A percentile compares a stretch with the other conserved stretches of the same genome.
Evolutionary conservation across 2,329 filamentous ascomycete genomes (phyloP).

Genomic region (Nigrospora sphaerica): DNA sequence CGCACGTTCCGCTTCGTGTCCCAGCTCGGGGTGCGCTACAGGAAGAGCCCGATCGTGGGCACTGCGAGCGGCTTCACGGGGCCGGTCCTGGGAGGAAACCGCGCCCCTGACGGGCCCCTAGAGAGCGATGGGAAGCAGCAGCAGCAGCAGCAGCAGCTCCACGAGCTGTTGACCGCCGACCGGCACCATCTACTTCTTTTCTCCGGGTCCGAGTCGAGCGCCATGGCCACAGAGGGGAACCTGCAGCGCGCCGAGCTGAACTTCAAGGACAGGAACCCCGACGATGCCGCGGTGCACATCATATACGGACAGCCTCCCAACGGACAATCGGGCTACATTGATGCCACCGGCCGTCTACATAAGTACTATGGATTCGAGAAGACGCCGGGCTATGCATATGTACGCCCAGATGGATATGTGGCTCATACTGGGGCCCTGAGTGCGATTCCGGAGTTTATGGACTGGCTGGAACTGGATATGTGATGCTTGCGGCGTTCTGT

Average conservation of each 20-base stretch:
- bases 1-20: constrained; percentile 27
- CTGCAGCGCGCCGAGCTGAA: constrained; percentile 9
- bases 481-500: too few species aligned
- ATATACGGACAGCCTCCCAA: constrained; percentile 9
- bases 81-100: constrained; percentile 36
- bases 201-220: constrained; percentile 10
- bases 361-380: constrained; percentile 13
- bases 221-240: constrained; percentile 6
- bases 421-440: constrained; percentile 17
- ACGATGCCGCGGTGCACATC: constrained; percentile 10
- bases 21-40: constrained; percentile 35
- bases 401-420: constrained; percentile 19
- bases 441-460: constrained; percentile 7
- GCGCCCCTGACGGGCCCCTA: constrained; percentile 31
- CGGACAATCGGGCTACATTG: constrained; percentile 9
- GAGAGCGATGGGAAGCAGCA: constrained; percentile 3
- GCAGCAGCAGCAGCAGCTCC: constrained; percentile 13
- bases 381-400: constrained; percentile 15
- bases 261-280: constrained; percentile 6
- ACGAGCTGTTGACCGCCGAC: constrained; percentile 11
- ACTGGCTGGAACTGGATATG: constrained; percentile 5
- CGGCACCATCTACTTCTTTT: constrained; percentile 18
- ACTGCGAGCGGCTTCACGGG: constrained; percentile 23
- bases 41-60: constrained; percentile 27
- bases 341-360: constrained; percentile 15